A percentile compares a stretch with the other conserved stretches of the same genome.
Evolutionary conservation across 345 rosid species (phyloP).

Genomic region (Hibiscus syriacus): DNA sequence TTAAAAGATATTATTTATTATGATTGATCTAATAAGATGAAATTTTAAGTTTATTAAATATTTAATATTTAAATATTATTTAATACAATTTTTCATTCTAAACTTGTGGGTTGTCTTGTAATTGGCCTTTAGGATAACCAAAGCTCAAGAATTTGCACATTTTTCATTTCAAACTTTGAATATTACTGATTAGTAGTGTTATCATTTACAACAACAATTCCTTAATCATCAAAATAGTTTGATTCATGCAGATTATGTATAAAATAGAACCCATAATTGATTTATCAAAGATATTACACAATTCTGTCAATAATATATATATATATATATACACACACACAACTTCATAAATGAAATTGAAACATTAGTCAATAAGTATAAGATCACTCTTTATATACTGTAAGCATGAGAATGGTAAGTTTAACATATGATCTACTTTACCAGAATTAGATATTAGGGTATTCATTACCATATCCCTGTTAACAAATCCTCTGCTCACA

Average conservation of each 20-base stretch:
- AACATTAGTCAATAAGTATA: conserved; percentile 25
- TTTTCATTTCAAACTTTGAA: neutral
- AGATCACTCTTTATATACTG: conserved; percentile 52
- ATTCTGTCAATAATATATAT: neutral
- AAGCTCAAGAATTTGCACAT: neutral
- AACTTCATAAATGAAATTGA: neutral
- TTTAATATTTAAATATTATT: too few species aligned
- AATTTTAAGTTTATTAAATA: too few species aligned
- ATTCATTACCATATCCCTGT: conserved; percentile 26
- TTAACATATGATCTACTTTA: conserved; percentile 43
- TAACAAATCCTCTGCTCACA: conserved; percentile 50
- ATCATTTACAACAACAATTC: neutral
- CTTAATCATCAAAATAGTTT: too few species aligned
- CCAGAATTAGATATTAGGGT: conserved; percentile 39
- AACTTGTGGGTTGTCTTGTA: neutral
- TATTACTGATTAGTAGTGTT: neutral
- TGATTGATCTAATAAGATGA: too few species aligned
- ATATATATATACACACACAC: too few species aligned
- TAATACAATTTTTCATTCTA: neutral
- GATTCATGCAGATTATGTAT: too few species aligned
- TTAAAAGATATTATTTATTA: too few species aligned
- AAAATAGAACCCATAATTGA: neutral
- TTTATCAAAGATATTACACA: neutral
- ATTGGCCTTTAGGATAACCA: neutral
- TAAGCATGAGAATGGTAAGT: conserved; percentile 65